Evolutionary conservation across 139 green algal species (phyloP).

Genomic region (Picochlorum sp.): DNA sequence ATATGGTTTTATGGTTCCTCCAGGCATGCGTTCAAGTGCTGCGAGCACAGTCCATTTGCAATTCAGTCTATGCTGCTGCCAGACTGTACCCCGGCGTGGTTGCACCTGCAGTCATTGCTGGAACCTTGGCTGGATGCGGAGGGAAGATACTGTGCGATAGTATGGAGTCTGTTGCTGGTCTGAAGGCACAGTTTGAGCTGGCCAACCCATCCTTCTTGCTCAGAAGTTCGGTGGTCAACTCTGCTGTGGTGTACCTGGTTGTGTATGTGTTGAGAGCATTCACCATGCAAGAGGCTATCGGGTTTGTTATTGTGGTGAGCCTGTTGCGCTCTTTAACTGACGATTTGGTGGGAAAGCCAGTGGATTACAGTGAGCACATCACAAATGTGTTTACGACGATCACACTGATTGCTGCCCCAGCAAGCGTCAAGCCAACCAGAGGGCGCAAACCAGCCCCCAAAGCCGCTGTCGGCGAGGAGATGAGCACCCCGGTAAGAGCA

Average conservation of each 20-base stretch:
- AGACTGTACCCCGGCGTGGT: background rate
- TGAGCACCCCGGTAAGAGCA: no score
- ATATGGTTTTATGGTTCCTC: background rate
- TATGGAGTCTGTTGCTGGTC: background rate
- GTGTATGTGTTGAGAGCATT: background rate
- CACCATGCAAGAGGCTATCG: background rate
- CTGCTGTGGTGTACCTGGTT: background rate
- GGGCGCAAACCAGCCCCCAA: background rate
- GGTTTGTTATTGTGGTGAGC: background rate
- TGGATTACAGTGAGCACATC: background rate
- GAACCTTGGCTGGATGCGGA: background rate
- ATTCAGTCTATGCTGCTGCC: background rate
- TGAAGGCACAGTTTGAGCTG: background rate
- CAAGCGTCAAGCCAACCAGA: background rate
- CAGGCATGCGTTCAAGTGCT: conserved; percentile 3
- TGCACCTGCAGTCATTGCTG: conserved; percentile 1
- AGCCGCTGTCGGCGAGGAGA: background rate
- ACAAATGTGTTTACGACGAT: conserved; percentile 1
- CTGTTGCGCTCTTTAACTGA: background rate
- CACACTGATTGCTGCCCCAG: background rate
- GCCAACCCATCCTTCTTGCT: background rate
- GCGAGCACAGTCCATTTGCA: background rate
- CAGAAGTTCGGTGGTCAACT: background rate
- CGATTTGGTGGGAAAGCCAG: background rate
- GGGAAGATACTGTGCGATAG: conserved; percentile 2